Percentiles rank a stretch among this genome's conserved stretches.
Conservation (phyloP, 2,329 filamentous ascomycete genomes). For the Neofusicoccum parvum region DNA sequence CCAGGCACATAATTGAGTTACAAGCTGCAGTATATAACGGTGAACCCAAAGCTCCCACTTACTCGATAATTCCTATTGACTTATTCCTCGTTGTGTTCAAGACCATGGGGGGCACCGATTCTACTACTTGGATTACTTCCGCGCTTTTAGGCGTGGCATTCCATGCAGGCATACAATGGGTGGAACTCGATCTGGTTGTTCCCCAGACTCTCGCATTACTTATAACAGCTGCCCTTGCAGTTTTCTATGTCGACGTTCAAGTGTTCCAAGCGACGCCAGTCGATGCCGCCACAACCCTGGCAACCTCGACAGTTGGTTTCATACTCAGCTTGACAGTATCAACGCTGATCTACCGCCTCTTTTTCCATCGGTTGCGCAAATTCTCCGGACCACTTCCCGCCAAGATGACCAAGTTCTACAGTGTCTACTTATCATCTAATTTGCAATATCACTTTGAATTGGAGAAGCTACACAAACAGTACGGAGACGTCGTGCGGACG, state of each 20-base stretch:
- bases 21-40: not conserved
- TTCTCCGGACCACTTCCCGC: slow-evolving; percentile 39
- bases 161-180: not conserved
- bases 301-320: slow-evolving; percentile 6
- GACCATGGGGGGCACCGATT: not conserved
- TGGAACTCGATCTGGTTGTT: not conserved
- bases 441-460: not conserved
- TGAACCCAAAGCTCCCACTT: too few species aligned
- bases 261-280: not conserved
- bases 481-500: not conserved
- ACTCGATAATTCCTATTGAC: too few species aligned
- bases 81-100: too few species aligned
- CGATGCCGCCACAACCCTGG: not conserved
- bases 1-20: not conserved
- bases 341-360: slow-evolving; percentile 31
- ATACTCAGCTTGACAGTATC: not conserved
- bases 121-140: not conserved
- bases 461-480: not conserved
- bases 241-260: not conserved
- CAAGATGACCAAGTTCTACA: slow-evolving; percentile 35
- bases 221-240: not conserved
- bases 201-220: not conserved
- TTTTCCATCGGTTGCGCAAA: slow-evolving; percentile 36
- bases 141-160: not conserved
- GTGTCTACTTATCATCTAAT: slow-evolving; percentile 24